Base-by-base conservation (phyloP, 2,329 filamentous ascomycete species). In the Trichoderma sp. region DNA sequence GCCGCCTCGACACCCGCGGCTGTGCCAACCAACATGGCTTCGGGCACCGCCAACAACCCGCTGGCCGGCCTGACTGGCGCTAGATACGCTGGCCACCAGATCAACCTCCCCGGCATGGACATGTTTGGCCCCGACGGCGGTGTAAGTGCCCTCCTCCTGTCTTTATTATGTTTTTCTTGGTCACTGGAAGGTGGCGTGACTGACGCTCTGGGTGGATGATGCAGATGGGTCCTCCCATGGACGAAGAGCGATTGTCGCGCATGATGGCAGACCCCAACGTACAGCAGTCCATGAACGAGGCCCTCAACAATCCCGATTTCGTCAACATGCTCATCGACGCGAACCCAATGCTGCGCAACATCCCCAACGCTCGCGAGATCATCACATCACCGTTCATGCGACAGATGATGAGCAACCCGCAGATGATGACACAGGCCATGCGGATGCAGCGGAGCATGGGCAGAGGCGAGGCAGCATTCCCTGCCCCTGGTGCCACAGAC, bases 71-170 rank as follows among this genome's bases (percentile, higher is more conserved):
- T 99, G 72, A 99, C 95, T 0, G 94, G 95, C 64, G 95, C 95
- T 32, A 87, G 95, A 73, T 98, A 96, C 80, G 95, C 95, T 50
- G 95, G 95, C 7, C 93, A 97, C 77, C 77, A 78, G 64, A 90
- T 94, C 68, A 92, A 93, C 70, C 86, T 99, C 45, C 95, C 95
- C 4, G 92, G 91, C 66, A 89, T 91, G 70, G 92, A 94, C 70
- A 89, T 93, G 81, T 98, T 99, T 78, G 94, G 95, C 15, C 92
- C 94, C 29, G 94, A 98, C 76, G 94, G 94, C 74, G 94, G 94
- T 69, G 93, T 97, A 85, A 85, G 93, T 88, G 50, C 54, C 25
- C 64, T 53, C 56, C 39, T 39, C 3, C 22, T 10, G 19, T 17
- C 29, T 35, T 32, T 27, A 19, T 25, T n/a, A 19, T 15, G n/a